Evolutionary conservation across 768 basidiomycete genomes (phyloP).

Genomic region (Mycena filopes): DNA sequence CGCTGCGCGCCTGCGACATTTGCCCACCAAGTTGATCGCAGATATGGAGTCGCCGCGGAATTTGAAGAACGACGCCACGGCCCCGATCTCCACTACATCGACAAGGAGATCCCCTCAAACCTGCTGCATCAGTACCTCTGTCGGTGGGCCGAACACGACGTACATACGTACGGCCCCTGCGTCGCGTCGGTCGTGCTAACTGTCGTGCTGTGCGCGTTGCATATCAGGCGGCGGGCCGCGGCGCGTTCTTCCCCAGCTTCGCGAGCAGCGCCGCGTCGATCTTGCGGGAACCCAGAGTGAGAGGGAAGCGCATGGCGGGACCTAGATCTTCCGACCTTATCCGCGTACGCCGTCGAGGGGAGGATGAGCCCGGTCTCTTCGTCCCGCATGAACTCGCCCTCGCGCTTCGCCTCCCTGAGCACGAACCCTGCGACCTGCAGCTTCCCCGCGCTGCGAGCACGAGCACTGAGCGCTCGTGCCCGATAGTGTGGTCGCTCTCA

Average conservation of each 20-base stretch:
- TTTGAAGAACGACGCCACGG: conserved; percentile 7
- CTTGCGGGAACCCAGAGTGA: not conserved
- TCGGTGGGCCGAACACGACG: conserved; percentile 45
- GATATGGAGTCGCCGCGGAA: conserved; percentile 19
- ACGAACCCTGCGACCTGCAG: conserved; percentile 10
- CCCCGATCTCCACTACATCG: not conserved
- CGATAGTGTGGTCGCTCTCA: conserved; percentile 63
- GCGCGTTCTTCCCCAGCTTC: conserved; percentile 41
- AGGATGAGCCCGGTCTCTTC: conserved; percentile 1
- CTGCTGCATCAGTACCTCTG: not conserved
- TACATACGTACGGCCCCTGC: conserved; percentile 57
- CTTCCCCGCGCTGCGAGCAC: not conserved
- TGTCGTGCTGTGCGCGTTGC: conserved; percentile 56
- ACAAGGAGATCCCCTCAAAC: conserved; percentile 10
- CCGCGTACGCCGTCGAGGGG: not conserved
- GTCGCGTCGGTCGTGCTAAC: conserved; percentile 68
- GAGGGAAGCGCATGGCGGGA: too few species aligned
- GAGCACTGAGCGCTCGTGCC: conserved; percentile 3
- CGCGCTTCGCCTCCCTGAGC: not conserved
- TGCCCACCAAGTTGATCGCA: too few species aligned
- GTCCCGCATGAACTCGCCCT: not conserved
- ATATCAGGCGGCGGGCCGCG: conserved; percentile 51
- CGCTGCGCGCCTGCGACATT: conserved; percentile 9
- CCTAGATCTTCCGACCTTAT: not conserved
- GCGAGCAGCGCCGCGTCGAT: conserved; percentile 6